Evolutionary conservation across 768 basidiomycete species (phyloP).

Genomic region (Boletus rubropictus): DNA sequence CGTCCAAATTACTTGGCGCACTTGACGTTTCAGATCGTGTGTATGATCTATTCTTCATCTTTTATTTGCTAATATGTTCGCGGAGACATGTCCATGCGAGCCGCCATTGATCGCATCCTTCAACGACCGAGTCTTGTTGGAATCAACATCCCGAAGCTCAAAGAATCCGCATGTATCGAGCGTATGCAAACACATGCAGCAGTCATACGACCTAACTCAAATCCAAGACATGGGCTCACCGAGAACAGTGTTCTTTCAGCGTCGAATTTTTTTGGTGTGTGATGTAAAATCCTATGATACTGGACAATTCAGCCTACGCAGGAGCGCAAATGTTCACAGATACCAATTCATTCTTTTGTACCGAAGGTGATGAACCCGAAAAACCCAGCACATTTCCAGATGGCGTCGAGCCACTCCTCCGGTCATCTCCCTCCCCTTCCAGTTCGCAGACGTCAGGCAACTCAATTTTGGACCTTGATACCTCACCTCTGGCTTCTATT

Average conservation of each 20-base stretch:
- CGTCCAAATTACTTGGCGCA: slow-evolving; percentile 22
- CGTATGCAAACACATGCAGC: not conserved
- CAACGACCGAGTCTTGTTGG: slow-evolving; percentile 22
- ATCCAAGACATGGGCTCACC: not conserved
- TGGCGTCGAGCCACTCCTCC: slow-evolving; percentile 8
- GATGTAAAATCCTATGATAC: not conserved
- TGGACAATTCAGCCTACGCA: slow-evolving; percentile 5
- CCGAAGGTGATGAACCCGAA: not conserved
- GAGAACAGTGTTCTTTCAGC: not conserved
- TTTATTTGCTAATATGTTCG: slow-evolving; percentile 3
- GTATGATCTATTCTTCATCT: slow-evolving; percentile 7
- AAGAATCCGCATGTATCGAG: not conserved
- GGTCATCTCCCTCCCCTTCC: slow-evolving; percentile 22
- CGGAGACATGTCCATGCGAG: slow-evolving; percentile 25
- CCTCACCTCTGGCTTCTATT: slow-evolving; percentile 15
- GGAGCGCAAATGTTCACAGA: not conserved
- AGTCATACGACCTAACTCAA: not conserved
- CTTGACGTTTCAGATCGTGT: slow-evolving; percentile 27
- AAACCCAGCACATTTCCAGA: not conserved
- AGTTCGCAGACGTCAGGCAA: slow-evolving; percentile 11
- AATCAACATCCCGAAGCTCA: slow-evolving; percentile 1
- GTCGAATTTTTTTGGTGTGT: not conserved
- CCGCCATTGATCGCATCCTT: slow-evolving; percentile 29
- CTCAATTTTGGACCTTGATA: slow-evolving; percentile 20
- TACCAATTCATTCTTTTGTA: not conserved